Evolutionary conservation across 345 rosid genomes (phyloP), one percentile per base, ranked within the genome.

Genomic region (Stellera chamaejasme): DNA sequence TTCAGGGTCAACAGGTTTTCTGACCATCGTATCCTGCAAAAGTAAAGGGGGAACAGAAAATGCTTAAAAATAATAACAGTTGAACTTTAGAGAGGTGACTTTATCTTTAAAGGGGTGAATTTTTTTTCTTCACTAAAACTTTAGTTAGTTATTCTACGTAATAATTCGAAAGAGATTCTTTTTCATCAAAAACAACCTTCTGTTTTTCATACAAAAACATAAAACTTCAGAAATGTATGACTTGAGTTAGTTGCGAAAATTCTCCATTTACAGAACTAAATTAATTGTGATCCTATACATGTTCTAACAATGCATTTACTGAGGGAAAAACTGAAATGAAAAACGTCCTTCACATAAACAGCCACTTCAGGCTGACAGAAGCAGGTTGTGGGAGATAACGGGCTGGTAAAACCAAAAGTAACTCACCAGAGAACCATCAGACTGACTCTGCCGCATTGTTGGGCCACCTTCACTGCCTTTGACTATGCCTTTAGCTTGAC

Each of bases 401-500:
- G 9, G 39, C 39, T 32, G 5, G 39, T 32, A 32, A 13, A 44
- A 48, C 36, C 26, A 19, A 32, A 43, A 47, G 54, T 57, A 56
- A 79, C 98, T 80, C 70, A 92, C 98, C 62, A 92, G 85, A 48
- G 97, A 90, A 72, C 96, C 97, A 68, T 94, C 96, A 36, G 99
- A 94, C 36, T 70, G 85, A 71, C 99, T 93, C 11, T 87, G 96
- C 48, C 95, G 78, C 82, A 94, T 75, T 41, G 83, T 62, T 52
- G 55, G 71, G 39, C 75, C 66, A 57, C 74, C 76, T 65, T 67
- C 75, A 56, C 75, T 32, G 26, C 75, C 82, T 54, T 25, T 64
- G 27, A 72, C 68, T 67, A 73, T 88, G 56, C 96, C 96, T 62
- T 83, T 85, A 56, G 75, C 69, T 60, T 77, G 92, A 66, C 79